Base-by-base conservation (phyloP, 495 filamentous ascomycete genomes). In the Xylaria flabelliformis region DNA sequence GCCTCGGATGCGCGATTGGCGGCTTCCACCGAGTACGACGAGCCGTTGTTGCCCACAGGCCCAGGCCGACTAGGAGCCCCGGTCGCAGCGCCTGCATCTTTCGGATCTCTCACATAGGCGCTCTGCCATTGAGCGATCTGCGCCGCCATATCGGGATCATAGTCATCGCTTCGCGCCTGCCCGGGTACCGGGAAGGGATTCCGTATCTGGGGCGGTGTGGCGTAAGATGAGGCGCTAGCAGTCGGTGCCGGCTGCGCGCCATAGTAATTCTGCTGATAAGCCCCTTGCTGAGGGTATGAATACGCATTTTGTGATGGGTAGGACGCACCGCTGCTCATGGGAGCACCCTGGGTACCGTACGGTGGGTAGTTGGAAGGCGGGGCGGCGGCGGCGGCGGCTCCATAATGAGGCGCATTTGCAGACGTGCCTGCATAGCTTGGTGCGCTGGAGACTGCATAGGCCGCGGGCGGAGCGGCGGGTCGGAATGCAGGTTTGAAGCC, bases 81-180 rank as follows among this genome's bases (percentile, higher is more conserved):
- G 41, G 74, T 74, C 19, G 74, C 63, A 51, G 77, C 67, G 58
- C 71, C 80, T 24, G 77, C 81, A 48, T 82, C 74, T 67, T 76
- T 74, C 44, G 81, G 75, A 50, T 85, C 89, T 68, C 86, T 88
- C 69, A 90, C 87, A 79, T 98, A 99, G 21, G 96, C 94, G 77
- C 91, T 94, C 82, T 97, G 94, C 94, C 97, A 98, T 81, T 97
- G 94, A 58, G 95, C 95, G 69, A 98, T 95, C 79, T 97, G 92
- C 13, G 94, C 94, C 68, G 96, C 93, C 79, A 93, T 91, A 75
- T 98, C 94, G 8, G 94, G 91, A 77, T 98, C 95, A 51, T 85
- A 85, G 70, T 82, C 83, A 72, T 76, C 68, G 63, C 77, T 82
- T 44, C 75, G 77, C 26, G 79, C 79, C 15, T 82, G 81, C 65